A percentile compares a stretch with the other conserved stretches of the same genome.
phyloP scores from a whole-genome alignment of 208 protist species.

The Leishmania guyanensis region DNA sequence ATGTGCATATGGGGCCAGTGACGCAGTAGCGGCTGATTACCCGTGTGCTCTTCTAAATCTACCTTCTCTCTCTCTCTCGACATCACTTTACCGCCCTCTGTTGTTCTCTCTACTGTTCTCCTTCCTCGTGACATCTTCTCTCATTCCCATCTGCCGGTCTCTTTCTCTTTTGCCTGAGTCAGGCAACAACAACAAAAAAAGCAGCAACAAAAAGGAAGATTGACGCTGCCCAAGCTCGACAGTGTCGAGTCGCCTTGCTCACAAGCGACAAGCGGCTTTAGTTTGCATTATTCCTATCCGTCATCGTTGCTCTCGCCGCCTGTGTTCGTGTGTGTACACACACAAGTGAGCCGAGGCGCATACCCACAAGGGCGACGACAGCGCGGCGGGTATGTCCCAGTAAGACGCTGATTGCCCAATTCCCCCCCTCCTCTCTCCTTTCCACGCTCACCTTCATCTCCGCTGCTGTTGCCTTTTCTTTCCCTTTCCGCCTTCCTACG shows the following conservation, averaged over 20 bases:
- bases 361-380: slow-evolving; percentile 1
- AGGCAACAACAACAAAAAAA: not conserved
- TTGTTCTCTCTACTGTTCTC: not conserved
- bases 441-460: not conserved
- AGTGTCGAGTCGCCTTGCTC: not conserved
- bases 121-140: not conserved
- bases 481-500: not conserved
- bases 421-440: not conserved
- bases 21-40: not conserved
- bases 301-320: not conserved
- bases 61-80: not conserved
- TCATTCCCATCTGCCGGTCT: not conserved
- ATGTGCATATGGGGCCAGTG: not conserved
- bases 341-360: too few species aligned
- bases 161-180: not conserved
- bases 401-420: not conserved
- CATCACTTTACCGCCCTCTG: not conserved
- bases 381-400: not conserved
- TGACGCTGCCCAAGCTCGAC: not conserved
- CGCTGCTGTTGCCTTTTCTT: not conserved
- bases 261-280: not conserved
- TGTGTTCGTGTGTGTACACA: not conserved
- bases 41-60: too few species aligned
- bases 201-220: not conserved
- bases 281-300: not conserved